Conservation (phyloP, 768 basidiomycete species). For the Leccinum ochraceum region DNA sequence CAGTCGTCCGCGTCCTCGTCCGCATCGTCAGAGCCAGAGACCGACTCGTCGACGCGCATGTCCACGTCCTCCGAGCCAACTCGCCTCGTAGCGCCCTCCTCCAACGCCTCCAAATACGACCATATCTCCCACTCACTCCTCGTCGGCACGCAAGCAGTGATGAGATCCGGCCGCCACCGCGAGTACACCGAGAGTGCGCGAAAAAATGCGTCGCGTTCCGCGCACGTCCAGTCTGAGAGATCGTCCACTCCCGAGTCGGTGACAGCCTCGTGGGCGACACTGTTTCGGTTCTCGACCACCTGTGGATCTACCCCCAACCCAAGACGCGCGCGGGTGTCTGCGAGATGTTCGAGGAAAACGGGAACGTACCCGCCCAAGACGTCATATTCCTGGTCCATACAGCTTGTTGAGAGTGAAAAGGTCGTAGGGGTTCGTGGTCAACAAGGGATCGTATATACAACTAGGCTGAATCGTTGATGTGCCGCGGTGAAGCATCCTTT, state of each 20-base stretch:
- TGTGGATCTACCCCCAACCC: constrained; percentile 4
- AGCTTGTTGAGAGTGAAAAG: not conserved
- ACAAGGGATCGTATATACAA: not conserved
- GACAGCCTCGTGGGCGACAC: not conserved
- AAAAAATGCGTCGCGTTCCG: constrained; percentile 75
- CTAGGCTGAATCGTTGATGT: not conserved
- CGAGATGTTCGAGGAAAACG: constrained; percentile 26
- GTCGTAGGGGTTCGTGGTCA: constrained; percentile 1
- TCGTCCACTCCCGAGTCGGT: not conserved
- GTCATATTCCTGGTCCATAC: constrained; percentile 19
- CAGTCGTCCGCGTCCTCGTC: not conserved
- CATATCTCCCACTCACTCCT: constrained; percentile 70
- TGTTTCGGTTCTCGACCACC: not conserved
- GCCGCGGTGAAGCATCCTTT: constrained; percentile 22
- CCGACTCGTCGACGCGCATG: not conserved
- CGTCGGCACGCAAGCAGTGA: constrained; percentile 64
- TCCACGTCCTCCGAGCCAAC: constrained; percentile 9
- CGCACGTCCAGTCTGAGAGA: constrained; percentile 52
- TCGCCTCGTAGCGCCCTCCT: constrained; percentile 23
- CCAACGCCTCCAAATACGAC: constrained; percentile 60
- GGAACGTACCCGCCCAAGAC: constrained; percentile 27
- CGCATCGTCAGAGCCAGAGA: not conserved
- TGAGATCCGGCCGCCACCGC: constrained; percentile 73
- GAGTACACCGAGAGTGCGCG: constrained; percentile 67
- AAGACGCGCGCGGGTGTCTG: constrained; percentile 26